Evolutionary conservation across 805 yeast genomes (phyloP), one percentile per base, ranked within the genome.

Genomic region (Lachancea dasiensis): DNA sequence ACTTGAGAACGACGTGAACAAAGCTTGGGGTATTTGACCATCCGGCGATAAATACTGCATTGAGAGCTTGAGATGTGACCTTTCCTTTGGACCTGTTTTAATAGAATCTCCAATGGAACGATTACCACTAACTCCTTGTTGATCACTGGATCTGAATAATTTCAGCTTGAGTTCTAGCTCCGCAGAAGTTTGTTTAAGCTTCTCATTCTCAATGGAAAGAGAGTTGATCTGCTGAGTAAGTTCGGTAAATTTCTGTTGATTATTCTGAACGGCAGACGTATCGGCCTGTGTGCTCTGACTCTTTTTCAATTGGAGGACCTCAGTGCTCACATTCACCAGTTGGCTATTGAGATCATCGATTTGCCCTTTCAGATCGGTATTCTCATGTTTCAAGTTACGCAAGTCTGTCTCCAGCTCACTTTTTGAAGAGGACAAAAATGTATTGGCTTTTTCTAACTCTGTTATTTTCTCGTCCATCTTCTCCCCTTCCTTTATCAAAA

Each of bases 81-180:
- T n/a, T n/a, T n/a, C n/a, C n/a, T n/a, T n/a, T n/a, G n/a, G n/a
- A n/a, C n/a, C n/a, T n/a, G n/a, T n/a, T n/a, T n/a, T n/a, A n/a
- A n/a, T n/a, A n/a, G n/a, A n/a, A n/a, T n/a, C n/a, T n/a, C n/a
- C n/a, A n/a, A n/a, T n/a, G n/a, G n/a, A n/a, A n/a, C n/a, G n/a
- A n/a, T n/a, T n/a, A n/a, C n/a, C n/a, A n/a, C n/a, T n/a, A 22
- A 26, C 37, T 17, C 19, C 28, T 9, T 36, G 16, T 8, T 34
- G 40, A 2, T 28, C 28, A 2, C 30, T 30, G 19, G 45, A 35
- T 8, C 25, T 28, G 19, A 28, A 17, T 7, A 21, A 29, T 15
- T 57, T 58, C 9, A 54, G 40, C 36, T 74, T 67, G n/a, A 69
- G 59, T 10, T 70, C 69, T 76, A 83, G 72, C 39, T 63, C 66